Base-by-base conservation (phyloP, 2,329 filamentous ascomycete genomes). In the Paracoccidioides lutzii region DNA sequence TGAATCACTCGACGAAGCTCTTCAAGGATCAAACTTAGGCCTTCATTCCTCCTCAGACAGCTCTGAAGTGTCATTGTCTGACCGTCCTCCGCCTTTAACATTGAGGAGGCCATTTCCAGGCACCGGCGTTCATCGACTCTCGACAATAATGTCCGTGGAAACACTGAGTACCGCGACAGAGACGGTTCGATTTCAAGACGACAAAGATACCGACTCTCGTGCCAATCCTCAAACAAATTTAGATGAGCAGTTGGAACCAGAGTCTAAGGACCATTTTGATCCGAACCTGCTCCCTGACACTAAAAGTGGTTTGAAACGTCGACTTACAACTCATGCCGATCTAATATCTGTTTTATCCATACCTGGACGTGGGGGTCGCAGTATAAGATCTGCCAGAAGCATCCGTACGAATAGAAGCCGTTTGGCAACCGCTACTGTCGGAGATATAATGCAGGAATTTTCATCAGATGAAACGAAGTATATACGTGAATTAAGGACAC, bases 261-360 rank as follows among this genome's bases (percentile, higher is more conserved):
- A 78, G 73, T 59, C 73, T 69, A 56, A 73, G 67, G 71, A 76
- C 67, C 64, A 78, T 62, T 69, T 75, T 53, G 68, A 75, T 60
- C 64, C 70, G 43, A 58, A 71, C 67, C 71, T 68, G 60, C 67
- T 67, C 69, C 67, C 73, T 65, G 67, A 75, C 76, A 62, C 78
- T 73, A 59, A 78, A 76, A 68, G 64, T 22, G 70, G 69, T 32
- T 73, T 88, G 38, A 88, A 86, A 68, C 81, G 88, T 59, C 82
- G 87, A 58, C 78, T 95, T 42, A 95, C 90, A 3, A 95, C 88
- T 57, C 90, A 97, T 70, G 90, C 90, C 14, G 93, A 98, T 69
- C 77, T 98, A 30, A 88, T 98, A 42, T 97, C 93, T 0, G 89
- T 95, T 2, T 76, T 98, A 7, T 97, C 90, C 32, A 73, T 80